Percentiles rank a stretch among this genome's conserved stretches.
phyloP scores from a whole-genome alignment of 2,329 filamentous ascomycete species.

The Didymella sp. region DNA sequence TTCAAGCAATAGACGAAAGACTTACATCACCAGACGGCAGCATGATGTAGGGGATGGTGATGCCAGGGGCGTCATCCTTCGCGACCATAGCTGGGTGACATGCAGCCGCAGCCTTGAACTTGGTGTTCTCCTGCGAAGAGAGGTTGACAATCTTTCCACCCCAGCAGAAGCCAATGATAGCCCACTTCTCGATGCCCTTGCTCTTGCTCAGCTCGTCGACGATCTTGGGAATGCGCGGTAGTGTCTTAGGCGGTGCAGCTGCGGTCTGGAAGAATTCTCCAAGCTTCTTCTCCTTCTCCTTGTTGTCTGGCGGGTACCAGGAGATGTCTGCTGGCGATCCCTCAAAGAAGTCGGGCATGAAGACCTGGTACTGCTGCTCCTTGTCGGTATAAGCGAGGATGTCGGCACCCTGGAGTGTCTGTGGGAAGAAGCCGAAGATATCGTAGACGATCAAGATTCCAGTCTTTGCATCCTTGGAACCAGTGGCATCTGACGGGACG shows the following conservation, averaged over 20 bases:
- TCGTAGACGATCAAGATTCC: constrained; percentile 67
- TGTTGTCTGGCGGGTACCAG: constrained; percentile 66
- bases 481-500: constrained; percentile 58
- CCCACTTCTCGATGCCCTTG: constrained; percentile 62
- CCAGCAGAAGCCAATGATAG: constrained; percentile 68
- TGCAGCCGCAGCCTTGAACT: constrained; percentile 64
- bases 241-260: constrained; percentile 64
- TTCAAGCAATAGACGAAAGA: neutral
- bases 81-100: constrained; percentile 68
- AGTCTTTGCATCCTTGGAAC: constrained; percentile 61
- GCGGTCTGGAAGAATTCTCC: constrained; percentile 65
- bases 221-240: constrained; percentile 63
- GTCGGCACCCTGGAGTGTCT: constrained; percentile 69
- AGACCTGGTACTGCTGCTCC: constrained; percentile 78
- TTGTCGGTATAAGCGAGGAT: constrained; percentile 69
- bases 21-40: constrained; percentile 60
- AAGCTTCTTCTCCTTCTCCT: constrained; percentile 67
- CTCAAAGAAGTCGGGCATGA: constrained; percentile 91
- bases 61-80: constrained; percentile 61
- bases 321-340: constrained; percentile 71
- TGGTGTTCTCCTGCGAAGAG: constrained; percentile 57
- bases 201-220: constrained; percentile 61
- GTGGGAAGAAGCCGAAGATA: constrained; percentile 69
- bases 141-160: constrained; percentile 64
- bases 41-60: constrained; percentile 65